Conservation (phyloP, 371 early-diverging fungal species). For the Basidiobolus meristosporus region DNA sequence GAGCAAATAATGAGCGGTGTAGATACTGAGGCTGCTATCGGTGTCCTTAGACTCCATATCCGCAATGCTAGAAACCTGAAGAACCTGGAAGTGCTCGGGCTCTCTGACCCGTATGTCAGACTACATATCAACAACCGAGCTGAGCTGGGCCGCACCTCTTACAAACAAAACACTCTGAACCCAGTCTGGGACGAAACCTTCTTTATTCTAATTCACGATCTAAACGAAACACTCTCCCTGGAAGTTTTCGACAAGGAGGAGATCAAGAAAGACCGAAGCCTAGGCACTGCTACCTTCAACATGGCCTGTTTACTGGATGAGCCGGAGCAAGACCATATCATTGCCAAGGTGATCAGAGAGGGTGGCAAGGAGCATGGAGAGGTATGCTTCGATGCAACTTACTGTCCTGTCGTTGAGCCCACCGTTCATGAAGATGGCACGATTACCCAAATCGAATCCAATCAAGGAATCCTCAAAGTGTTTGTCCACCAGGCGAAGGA, state of each 20-base stretch:
- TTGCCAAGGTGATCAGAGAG: not conserved
- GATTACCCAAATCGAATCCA: too few relatives aligned
- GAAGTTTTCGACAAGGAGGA: constrained; percentile 61
- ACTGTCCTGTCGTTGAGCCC: not conserved
- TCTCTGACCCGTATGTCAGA: constrained; percentile 2
- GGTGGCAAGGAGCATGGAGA: not conserved
- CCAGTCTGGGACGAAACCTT: constrained; percentile 80
- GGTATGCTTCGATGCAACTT: not conserved
- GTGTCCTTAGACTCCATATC: constrained; percentile 67
- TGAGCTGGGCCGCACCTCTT: constrained; percentile 40
- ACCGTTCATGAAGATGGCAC: too few relatives aligned
- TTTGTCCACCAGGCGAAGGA: constrained; percentile 26
- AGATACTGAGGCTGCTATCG: constrained; percentile 43
- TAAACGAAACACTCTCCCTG: constrained; percentile 40
- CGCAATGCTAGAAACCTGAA: constrained; percentile 54
- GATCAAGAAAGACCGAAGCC: constrained; percentile 30
- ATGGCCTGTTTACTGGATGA: not conserved
- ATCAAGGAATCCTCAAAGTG: too few relatives aligned
- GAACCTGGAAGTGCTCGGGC: constrained; percentile 34
- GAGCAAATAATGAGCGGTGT: constrained; percentile 62
- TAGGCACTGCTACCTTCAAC: constrained; percentile 29
- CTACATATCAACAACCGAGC: constrained; percentile 3
- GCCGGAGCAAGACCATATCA: not conserved
- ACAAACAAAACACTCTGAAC: constrained; percentile 27
- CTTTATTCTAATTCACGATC: constrained; percentile 42